Evolutionary conservation across 257 asterid genomes (phyloP).

Genomic region (Solanum medicagineum): DNA sequence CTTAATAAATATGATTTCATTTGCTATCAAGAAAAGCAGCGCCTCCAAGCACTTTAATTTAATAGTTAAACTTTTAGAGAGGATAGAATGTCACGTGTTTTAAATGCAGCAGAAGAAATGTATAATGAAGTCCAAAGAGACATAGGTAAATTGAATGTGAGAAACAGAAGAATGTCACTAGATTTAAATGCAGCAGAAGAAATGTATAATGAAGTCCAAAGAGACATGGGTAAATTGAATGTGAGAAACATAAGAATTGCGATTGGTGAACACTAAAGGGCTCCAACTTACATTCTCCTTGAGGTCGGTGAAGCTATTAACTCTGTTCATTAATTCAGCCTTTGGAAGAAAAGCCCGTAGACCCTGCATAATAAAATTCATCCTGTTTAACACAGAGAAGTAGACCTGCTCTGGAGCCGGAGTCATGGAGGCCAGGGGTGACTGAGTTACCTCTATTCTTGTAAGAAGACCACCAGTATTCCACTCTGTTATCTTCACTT

Average conservation of each 20-base stretch:
- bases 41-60: background rate
- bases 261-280: background rate
- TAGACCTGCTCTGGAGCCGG: background rate
- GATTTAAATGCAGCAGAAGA: background rate
- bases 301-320: constrained; percentile 60
- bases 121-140: background rate
- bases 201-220: background rate
- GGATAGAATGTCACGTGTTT: background rate
- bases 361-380: constrained; percentile 51
- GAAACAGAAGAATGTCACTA: no score
- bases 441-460: constrained; percentile 62
- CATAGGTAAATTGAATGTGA: background rate
- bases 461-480: constrained; percentile 93
- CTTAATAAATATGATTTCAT: background rate
- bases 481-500: constrained; percentile 82
- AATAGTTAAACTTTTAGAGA: background rate
- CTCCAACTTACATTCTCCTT: constrained; percentile 57
- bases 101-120: background rate
- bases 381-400: background rate
- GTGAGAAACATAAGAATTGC: background rate
- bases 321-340: constrained; percentile 78
- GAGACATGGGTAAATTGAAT: background rate
- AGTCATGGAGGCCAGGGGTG: background rate
- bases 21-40: background rate
- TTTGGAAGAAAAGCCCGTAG: constrained; percentile 90